Conservation (phyloP, 2,329 filamentous ascomycete genomes). For the Epichloe festucae region DNA sequence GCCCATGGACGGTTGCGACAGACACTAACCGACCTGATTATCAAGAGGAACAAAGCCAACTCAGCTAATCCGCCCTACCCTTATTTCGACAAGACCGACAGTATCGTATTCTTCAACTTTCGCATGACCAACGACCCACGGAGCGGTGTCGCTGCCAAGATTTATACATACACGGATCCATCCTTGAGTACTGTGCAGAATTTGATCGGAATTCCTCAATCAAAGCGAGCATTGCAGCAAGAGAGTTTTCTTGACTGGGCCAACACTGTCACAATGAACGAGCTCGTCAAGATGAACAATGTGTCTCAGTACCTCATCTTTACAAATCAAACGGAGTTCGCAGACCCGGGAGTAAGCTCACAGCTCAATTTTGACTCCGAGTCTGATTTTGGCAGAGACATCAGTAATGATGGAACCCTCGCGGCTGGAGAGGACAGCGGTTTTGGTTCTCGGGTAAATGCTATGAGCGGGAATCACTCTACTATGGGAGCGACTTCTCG, state of each 20-base stretch:
- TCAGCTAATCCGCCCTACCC: no score
- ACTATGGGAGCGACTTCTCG: no score
- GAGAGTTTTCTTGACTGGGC: not conserved
- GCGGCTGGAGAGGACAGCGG: no score
- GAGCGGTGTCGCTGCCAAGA: not conserved
- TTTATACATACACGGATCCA: not conserved
- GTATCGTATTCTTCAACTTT: not conserved
- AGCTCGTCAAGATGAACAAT: not conserved
- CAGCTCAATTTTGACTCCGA: no score
- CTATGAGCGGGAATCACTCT: no score
- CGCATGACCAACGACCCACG: not conserved
- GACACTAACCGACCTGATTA: no score
- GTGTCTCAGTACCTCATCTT: not conserved
- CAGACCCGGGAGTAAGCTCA: no score
- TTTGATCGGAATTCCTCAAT: not conserved
- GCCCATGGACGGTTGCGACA: not conserved
- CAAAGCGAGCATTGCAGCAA: not conserved
- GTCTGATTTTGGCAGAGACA: no score
- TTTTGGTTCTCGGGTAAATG: no score
- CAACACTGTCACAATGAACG: not conserved
- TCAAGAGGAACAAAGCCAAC: no score
- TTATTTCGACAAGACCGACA: not conserved
- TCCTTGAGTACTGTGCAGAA: not conserved
- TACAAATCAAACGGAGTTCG: not conserved
- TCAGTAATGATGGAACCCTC: no score